A percentile compares a stretch with the other conserved stretches of the same genome.
phyloP scores from a whole-genome alignment of 2,329 filamentous ascomycete species.

The Fusarium sterilihyphosum region DNA sequence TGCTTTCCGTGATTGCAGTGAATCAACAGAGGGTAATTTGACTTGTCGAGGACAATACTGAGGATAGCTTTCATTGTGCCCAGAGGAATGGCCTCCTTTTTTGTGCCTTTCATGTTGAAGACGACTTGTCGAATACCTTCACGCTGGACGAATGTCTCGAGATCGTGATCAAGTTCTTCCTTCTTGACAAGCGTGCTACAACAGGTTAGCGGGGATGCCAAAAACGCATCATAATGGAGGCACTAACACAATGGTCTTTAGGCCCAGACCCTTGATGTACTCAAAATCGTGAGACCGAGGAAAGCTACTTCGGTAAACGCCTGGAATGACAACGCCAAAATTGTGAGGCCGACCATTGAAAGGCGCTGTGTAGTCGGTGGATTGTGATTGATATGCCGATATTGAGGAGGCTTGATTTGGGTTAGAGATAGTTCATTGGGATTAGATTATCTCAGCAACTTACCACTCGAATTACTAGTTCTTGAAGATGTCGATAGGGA shows the following conservation, averaged over 20 bases:
- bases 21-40: constrained; percentile 82
- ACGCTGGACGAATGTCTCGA: constrained; percentile 69
- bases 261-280: constrained; percentile 72
- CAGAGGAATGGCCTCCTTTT: constrained; percentile 76
- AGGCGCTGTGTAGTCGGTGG: constrained; percentile 38
- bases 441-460: background rate
- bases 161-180: constrained; percentile 63
- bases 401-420: constrained; percentile 27
- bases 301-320: constrained; percentile 85
- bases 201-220: constrained; percentile 17
- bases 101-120: constrained; percentile 87
- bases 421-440: constrained; percentile 9
- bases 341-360: constrained; percentile 66
- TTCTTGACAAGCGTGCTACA: constrained; percentile 71
- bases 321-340: constrained; percentile 78
- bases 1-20: constrained; percentile 98
- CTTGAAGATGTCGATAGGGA: constrained; percentile 19
- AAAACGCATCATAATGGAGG: constrained; percentile 3
- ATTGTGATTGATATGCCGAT: constrained; percentile 18
- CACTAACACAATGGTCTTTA: constrained; percentile 83
- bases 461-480: constrained; percentile 34
- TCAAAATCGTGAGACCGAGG: constrained; percentile 75
- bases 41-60: constrained; percentile 73
- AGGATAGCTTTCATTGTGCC: constrained; percentile 77
- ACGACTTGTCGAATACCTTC: constrained; percentile 77